Conservation (phyloP, 2,329 filamentous ascomycete genomes). For the Nothophaeocryptopus gaeumannii region DNA sequence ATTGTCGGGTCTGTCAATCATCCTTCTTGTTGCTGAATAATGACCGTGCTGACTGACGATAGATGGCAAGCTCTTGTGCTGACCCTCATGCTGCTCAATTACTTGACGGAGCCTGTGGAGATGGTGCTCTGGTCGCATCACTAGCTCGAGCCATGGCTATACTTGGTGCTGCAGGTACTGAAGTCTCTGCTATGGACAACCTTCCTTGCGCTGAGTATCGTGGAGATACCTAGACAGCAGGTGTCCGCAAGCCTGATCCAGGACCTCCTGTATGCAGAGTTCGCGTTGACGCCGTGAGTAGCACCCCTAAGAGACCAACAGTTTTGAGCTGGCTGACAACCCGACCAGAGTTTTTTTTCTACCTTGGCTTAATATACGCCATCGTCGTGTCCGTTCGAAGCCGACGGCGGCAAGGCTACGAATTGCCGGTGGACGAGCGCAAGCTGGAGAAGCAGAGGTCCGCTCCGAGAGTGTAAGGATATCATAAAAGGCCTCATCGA, state of each 20-base stretch:
- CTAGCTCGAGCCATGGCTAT: constrained; percentile 21
- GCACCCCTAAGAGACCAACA: neutral
- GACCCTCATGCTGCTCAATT: constrained; percentile 10
- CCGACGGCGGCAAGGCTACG: neutral
- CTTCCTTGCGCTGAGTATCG: constrained; percentile 12
- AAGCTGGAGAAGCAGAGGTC: no score
- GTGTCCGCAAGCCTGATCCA: neutral
- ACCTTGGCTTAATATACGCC: constrained; percentile 7
- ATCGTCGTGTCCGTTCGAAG: constrained; percentile 10
- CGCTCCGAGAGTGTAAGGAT: no score
- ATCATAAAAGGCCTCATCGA: no score
- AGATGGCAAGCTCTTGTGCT: constrained; percentile 8
- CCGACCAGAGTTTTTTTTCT: constrained; percentile 8
- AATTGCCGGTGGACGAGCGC: neutral
- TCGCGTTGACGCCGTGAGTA: constrained; percentile 10
- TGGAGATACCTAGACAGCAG: constrained; percentile 4
- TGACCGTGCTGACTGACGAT: neutral
- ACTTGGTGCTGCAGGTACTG: constrained; percentile 17
- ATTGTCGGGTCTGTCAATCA: constrained; percentile 1
- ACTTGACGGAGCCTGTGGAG: constrained; percentile 16
- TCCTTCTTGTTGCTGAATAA: neutral
- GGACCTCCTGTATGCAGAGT: constrained; percentile 3
- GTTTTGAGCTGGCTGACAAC: neutral
- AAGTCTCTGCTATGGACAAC: constrained; percentile 21
- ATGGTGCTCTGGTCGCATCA: constrained; percentile 22